Evolutionary conservation across 2,329 filamentous ascomycete species (phyloP).

Genomic region (Arthrobotrys musiformis): DNA sequence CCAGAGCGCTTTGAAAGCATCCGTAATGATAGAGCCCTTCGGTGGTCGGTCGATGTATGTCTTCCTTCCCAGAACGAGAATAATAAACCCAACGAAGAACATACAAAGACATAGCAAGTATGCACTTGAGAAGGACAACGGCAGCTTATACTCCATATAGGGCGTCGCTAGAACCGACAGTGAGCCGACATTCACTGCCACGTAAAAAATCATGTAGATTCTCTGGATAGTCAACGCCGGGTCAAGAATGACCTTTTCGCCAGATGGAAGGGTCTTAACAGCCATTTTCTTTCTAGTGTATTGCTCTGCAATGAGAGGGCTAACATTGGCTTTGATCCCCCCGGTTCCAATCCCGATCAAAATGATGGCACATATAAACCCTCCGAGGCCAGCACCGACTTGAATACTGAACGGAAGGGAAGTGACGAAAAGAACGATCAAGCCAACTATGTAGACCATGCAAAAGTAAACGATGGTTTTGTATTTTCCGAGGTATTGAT

Average conservation of each 20-base stretch:
- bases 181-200: constrained; percentile 78
- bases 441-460: constrained; percentile 70
- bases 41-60: constrained; percentile 68
- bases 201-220: constrained; percentile 80
- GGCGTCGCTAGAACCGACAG: constrained; percentile 75
- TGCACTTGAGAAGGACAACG: constrained; percentile 67
- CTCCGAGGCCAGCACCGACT: constrained; percentile 67
- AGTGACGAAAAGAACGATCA: constrained; percentile 69
- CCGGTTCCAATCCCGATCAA: constrained; percentile 75
- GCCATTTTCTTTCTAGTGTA: constrained; percentile 70
- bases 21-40: constrained; percentile 73
- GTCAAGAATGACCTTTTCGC: constrained; percentile 74
- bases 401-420: constrained; percentile 68
- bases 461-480: constrained; percentile 71
- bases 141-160: constrained; percentile 74
- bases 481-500: constrained; percentile 72
- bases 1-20: constrained; percentile 72
- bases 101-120: constrained; percentile 72
- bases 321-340: constrained; percentile 75
- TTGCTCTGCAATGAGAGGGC: constrained; percentile 73
- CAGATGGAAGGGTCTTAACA: constrained; percentile 66
- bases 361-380: constrained; percentile 70
- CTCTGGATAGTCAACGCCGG: constrained; percentile 74
- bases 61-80: constrained; percentile 67
- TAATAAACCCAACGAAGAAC: constrained; percentile 71